phyloP scores from a whole-genome alignment of 2,329 filamentous ascomycete species.

The Fusarium algeriense region DNA sequence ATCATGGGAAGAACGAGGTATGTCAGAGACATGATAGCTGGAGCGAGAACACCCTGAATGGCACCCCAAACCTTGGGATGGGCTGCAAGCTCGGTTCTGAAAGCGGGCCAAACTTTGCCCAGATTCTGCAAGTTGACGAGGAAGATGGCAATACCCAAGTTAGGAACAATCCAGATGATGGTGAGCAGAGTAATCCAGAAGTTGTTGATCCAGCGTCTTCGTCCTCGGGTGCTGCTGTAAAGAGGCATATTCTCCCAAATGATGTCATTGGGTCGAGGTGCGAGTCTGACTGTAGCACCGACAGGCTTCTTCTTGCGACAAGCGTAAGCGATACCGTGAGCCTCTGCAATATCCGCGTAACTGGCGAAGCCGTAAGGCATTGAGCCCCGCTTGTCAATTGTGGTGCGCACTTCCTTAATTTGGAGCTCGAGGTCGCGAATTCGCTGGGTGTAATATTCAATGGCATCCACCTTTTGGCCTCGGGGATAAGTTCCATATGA shows the following conservation, averaged over 20 bases:
- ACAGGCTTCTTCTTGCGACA: constrained; percentile 84
- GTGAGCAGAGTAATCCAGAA: constrained; percentile 87
- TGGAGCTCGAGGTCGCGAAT: constrained; percentile 86
- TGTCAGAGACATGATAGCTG: constrained; percentile 86
- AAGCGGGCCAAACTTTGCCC: constrained; percentile 81
- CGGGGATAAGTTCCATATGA: constrained; percentile 72
- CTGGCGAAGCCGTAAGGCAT: constrained; percentile 96
- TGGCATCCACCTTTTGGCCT: constrained; percentile 87
- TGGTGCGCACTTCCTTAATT: constrained; percentile 84
- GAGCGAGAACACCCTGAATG: constrained; percentile 91
- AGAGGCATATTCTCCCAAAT: constrained; percentile 96
- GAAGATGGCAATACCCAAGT: constrained; percentile 95
- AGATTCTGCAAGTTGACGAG: constrained; percentile 87
- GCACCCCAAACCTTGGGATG: constrained; percentile 82
- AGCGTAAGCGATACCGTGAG: constrained; percentile 87
- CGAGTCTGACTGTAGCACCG: constrained; percentile 81
- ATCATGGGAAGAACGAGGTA: constrained; percentile 91
- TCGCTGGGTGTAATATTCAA: constrained; percentile 89
- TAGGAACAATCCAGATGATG: constrained; percentile 88
- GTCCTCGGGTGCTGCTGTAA: constrained; percentile 73
- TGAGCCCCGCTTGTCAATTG: constrained; percentile 87
- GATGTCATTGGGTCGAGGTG: constrained; percentile 88
- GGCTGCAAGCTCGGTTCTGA: constrained; percentile 71
- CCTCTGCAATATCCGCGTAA: constrained; percentile 88
- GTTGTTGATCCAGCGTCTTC: constrained; percentile 82